Conservation (phyloP, 1,284 basidiomycete species). For the Fistulinella cinereoalba region DNA sequence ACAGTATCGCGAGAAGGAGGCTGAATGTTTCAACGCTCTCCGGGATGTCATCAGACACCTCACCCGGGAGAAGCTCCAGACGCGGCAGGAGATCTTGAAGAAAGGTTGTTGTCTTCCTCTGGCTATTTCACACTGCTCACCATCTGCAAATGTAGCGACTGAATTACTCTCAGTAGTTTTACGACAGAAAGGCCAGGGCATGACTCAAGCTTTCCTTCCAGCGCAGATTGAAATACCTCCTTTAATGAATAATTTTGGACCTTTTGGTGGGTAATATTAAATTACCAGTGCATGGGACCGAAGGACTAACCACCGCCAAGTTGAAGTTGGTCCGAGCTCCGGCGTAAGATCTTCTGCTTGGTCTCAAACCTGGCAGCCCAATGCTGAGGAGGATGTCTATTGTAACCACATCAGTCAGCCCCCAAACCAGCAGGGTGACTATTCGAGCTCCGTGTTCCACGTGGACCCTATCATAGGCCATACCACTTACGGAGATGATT, state of each 20-base stretch:
- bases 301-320: no score
- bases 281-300: no score
- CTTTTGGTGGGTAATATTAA: no score
- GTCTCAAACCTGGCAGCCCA: no score
- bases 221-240: no score
- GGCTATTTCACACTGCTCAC: neutral
- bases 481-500: neutral
- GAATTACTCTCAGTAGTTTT: conserved; percentile 3
- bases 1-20: conserved; percentile 24
- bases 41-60: conserved; percentile 12
- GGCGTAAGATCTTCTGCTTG: no score
- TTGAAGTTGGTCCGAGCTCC: no score
- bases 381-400: neutral
- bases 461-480: neutral
- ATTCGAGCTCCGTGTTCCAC: no score
- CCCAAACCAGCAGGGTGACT: neutral
- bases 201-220: neutral
- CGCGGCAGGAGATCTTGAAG: conserved; percentile 19
- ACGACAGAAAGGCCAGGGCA: neutral
- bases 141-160: conserved; percentile 6
- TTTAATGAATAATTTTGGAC: no score
- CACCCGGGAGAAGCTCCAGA: conserved; percentile 16
- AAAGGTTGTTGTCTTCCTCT: conserved; percentile 17
- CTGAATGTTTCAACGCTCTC: conserved; percentile 11
- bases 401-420: neutral